Evolutionary conservation across 345 rosid species (phyloP), one percentile per base, ranked within the genome.

Genomic region (Adansonia digitata): DNA sequence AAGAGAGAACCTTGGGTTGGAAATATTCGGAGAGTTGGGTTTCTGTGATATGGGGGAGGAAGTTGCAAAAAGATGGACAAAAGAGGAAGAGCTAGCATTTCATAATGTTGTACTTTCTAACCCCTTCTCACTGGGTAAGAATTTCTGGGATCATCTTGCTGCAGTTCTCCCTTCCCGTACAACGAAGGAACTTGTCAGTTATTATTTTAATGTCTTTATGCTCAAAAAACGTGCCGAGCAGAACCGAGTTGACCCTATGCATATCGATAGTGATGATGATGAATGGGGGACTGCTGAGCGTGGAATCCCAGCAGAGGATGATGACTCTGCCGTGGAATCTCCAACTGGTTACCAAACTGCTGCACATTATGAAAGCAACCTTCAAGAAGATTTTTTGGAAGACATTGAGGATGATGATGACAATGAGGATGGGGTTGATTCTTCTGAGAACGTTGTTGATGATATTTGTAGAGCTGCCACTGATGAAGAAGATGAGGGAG

Each of bases 71-170:
- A 76, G 75, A 69, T 85, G 89, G 88, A 78, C 76, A 20, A 82
- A 69, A 46, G 86, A 82, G 22, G 88, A 86, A 78, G 86, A 81
- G 75, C 76, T 77, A 34, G 18, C 62, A 22, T 86, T 86, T 78
- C 70, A 57, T 26, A 70, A 70, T 5, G 79, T 75, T 24, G 82
- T 86, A 48, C 86, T 70, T 9, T 68, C 77, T 57, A 83, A 83
- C 60, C 89, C 89, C 10, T 61, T 73, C n/a, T 86, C 90, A 2
- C 15, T 67, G 39, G 86, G 86, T 46, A 82, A 75, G 77, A 89
- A 84, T 75, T 91, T 88, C 61, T 91, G 93, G 96, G 84, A 86
- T 46, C 81, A 76, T 65, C 86, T 91, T 7, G 74, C 83, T n/a
- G 74, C 62, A 34, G 79, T 75, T 65, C 88, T 91, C 64, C 88